A percentile compares a stretch with the other conserved stretches of the same genome.
These are phyloP conservation scores for Nemania sp. DNA, from an alignment of 2,329 filamentous ascomycete species.

Conservation along the genomic window DNA sequence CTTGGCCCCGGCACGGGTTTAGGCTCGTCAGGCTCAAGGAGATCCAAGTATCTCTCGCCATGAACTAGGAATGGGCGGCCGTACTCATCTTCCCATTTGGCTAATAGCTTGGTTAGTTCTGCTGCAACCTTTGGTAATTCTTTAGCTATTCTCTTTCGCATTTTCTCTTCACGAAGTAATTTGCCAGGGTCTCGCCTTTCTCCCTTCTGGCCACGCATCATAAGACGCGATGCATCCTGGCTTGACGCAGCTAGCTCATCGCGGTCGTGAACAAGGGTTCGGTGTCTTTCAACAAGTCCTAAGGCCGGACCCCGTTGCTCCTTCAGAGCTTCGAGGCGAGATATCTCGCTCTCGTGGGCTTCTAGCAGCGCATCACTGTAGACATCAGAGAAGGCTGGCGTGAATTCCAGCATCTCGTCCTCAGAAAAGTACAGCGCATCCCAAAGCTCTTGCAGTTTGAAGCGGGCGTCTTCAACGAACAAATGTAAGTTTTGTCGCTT, in stretches of 20 bases:
- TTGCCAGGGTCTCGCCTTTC: constrained; percentile 95
- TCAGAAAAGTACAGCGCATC: constrained; percentile 94
- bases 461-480: constrained; percentile 94
- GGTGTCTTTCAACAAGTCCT: constrained; percentile 84
- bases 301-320: constrained; percentile 90
- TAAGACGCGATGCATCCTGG: constrained; percentile 92
- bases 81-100: constrained; percentile 93
- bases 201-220: constrained; percentile 91
- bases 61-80: constrained; percentile 93
- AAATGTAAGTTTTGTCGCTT: constrained; percentile 95
- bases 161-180: constrained; percentile 95
- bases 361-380: constrained; percentile 96
- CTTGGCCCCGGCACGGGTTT: constrained; percentile 71
- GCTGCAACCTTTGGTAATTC: constrained; percentile 91
- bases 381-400: constrained; percentile 95
- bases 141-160: constrained; percentile 96
- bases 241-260: constrained; percentile 90
- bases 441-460: constrained; percentile 94
- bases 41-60: constrained; percentile 89
- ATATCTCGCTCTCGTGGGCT: constrained; percentile 92
- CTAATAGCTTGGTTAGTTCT: constrained; percentile 85
- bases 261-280: constrained; percentile 83
- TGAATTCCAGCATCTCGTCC: constrained; percentile 98
- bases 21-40: constrained; percentile 74
- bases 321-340: constrained; percentile 80